A percentile compares a stretch with the other conserved stretches of the same genome.
These are phyloP conservation scores for Lagenidium giganteum DNA, from an alignment of 352 stramenopile species.

Conservation along the genomic window DNA sequence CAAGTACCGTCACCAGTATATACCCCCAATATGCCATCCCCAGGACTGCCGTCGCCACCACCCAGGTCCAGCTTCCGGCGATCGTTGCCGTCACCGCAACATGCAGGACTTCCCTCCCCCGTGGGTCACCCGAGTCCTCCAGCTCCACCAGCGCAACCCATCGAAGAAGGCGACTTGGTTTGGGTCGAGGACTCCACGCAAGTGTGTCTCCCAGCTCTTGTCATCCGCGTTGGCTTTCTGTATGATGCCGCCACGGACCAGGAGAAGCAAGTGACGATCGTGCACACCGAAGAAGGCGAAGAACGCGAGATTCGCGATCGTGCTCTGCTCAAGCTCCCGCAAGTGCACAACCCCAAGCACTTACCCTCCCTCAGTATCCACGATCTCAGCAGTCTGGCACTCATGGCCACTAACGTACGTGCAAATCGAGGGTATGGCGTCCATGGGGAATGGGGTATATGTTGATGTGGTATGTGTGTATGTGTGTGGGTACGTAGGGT, in stretches of 20 bases:
- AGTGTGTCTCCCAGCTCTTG: conserved; percentile 47
- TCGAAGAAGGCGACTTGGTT: conserved; percentile 67
- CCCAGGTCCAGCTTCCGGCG: too few species aligned
- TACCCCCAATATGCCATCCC: too few species aligned
- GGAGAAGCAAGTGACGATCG: conserved; percentile 64
- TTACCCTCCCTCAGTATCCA: conserved; percentile 45
- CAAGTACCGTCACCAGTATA: too few species aligned
- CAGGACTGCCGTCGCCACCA: too few species aligned
- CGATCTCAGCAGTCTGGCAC: conserved; percentile 59
- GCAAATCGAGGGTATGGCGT: conserved; percentile 8
- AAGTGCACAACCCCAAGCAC: conserved; percentile 61
- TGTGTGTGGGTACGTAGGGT: conserved; percentile 18
- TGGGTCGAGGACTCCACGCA: conserved; percentile 53
- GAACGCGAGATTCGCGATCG: conserved; percentile 64
- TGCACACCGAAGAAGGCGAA: conserved; percentile 81
- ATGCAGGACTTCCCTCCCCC: too few species aligned
- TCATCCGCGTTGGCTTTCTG: conserved; percentile 56
- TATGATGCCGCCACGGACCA: conserved; percentile 53
- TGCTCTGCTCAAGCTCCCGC: conserved; percentile 49
- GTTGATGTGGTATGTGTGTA: neutral
- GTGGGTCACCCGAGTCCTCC: too few species aligned
- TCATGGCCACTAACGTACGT: conserved; percentile 65
- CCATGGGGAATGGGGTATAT: conserved; percentile 1
- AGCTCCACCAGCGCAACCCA: conserved; percentile 4
- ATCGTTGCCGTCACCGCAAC: too few species aligned